These are phyloP conservation scores for Wickerhamiella spandovensis DNA, from an alignment of 805 yeast species.

Conservation along the genomic window DNA sequence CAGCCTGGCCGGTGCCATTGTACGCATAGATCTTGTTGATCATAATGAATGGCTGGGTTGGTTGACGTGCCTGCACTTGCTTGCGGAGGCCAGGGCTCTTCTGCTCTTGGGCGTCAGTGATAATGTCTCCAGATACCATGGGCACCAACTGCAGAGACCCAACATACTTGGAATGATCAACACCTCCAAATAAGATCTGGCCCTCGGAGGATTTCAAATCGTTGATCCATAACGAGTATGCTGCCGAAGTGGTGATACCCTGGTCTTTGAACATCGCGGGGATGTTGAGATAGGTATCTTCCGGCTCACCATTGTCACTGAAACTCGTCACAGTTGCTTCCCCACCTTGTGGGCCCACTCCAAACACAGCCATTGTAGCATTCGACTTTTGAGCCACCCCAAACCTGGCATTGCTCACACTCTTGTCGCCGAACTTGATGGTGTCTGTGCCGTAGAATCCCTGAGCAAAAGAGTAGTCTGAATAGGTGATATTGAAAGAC, in stretches of 20 bases:
- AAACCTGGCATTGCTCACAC: conserved; percentile 25
- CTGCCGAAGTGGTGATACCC: conserved; percentile 29
- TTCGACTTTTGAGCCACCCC: not conserved
- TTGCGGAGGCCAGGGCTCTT: not conserved
- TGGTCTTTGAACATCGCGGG: conserved; percentile 41
- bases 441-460: conserved; percentile 52
- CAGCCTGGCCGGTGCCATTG: not conserved
- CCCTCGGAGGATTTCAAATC: conserved; percentile 28
- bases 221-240: conserved; percentile 39
- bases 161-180: conserved; percentile 45
- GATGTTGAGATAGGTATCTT: conserved; percentile 38
- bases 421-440: conserved; percentile 34
- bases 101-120: not conserved
- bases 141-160: conserved; percentile 31
- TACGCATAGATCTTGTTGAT: conserved; percentile 3
- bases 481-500: conserved; percentile 19
- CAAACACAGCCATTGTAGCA: not conserved
- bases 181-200: conserved; percentile 53
- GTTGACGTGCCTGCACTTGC: not conserved
- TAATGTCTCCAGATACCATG: conserved; percentile 12
- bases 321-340: conserved; percentile 1
- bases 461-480: conserved; percentile 29
- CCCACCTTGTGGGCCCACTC: not conserved
- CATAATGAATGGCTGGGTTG: conserved; percentile 3
- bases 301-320: not conserved